Percentiles rank a stretch among this genome's conserved stretches.
These are phyloP conservation scores for Silene coronaria DNA, from an alignment of 179 eudicot genomes.

Conservation along the genomic window DNA sequence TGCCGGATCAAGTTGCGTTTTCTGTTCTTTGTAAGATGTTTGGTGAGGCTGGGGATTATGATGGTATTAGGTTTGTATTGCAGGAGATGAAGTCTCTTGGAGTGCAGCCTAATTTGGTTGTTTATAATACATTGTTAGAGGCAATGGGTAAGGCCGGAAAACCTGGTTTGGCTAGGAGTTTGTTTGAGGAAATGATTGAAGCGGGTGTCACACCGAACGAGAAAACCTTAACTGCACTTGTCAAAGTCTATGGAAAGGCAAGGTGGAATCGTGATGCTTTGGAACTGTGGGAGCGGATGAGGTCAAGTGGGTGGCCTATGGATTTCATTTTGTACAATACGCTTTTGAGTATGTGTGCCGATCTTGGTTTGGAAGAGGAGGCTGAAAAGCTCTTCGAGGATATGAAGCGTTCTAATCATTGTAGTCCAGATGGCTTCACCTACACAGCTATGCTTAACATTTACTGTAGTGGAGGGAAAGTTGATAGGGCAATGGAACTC, in stretches of 20 bases:
- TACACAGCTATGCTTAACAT: constrained; percentile 92
- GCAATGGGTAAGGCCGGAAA: constrained; percentile 94
- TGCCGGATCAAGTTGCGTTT: constrained; percentile 74
- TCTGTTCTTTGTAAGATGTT: constrained; percentile 86
- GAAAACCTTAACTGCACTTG: constrained; percentile 75
- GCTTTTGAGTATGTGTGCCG: constrained; percentile 95
- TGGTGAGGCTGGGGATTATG: constrained; percentile 95
- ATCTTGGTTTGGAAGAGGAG: constrained; percentile 82
- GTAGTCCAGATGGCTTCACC: constrained; percentile 80
- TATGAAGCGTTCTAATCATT: constrained; percentile 61
- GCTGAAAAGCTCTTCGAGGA: constrained; percentile 79
- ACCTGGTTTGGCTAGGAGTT: constrained; percentile 85
- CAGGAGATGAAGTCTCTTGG: constrained; percentile 81
- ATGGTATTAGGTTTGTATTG: constrained; percentile 81
- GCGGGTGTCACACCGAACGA: constrained; percentile 67
- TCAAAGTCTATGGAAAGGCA: constrained; percentile 79
- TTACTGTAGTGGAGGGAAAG: constrained; percentile 79
- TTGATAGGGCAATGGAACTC: constrained; percentile 71
- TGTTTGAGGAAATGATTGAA: constrained; percentile 85
- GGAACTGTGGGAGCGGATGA: constrained; percentile 83
- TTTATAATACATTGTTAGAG: constrained; percentile 84
- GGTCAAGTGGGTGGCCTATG: constrained; percentile 80
- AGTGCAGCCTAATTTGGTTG: constrained; percentile 74
- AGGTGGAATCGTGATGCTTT: constrained; percentile 88
- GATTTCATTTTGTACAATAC: constrained; percentile 83